phyloP scores from a whole-genome alignment of 1,284 basidiomycete species.

The Cutaneotrichosporon mucoides region DNA sequence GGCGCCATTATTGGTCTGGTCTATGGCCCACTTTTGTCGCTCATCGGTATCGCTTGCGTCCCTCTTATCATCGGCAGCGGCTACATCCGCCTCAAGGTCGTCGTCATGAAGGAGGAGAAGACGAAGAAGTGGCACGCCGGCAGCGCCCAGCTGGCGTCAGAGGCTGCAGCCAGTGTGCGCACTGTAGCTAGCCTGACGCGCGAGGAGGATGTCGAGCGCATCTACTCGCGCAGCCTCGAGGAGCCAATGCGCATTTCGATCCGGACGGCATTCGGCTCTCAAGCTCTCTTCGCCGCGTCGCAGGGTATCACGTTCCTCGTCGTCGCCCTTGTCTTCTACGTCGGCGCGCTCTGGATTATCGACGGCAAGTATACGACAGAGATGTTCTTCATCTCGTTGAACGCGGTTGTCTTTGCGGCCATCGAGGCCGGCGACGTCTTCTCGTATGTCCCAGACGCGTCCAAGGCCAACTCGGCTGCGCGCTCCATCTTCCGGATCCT shows the following conservation, averaged over 20 bases:
- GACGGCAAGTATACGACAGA: slow-evolving; percentile 58
- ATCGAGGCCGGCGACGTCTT: slow-evolving; percentile 60
- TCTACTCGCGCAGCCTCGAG: slow-evolving; percentile 71
- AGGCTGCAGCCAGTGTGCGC: slow-evolving; percentile 84
- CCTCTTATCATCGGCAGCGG: slow-evolving; percentile 81
- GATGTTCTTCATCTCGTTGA: slow-evolving; percentile 78
- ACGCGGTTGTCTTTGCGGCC: slow-evolving; percentile 52
- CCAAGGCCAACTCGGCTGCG: slow-evolving; percentile 74
- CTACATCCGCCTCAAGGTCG: slow-evolving; percentile 69
- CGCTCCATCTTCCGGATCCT: slow-evolving; percentile 71
- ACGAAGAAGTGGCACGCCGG: slow-evolving; percentile 80
- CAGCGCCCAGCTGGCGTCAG: slow-evolving; percentile 81
- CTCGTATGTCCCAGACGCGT: slow-evolving; percentile 87
- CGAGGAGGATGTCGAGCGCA: slow-evolving; percentile 68
- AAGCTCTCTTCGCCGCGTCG: slow-evolving; percentile 70
- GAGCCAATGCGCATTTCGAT: slow-evolving; percentile 64
- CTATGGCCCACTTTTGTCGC: slow-evolving; percentile 54
- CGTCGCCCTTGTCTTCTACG: slow-evolving; percentile 65
- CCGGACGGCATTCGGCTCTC: slow-evolving; percentile 65
- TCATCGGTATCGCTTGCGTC: slow-evolving; percentile 62
- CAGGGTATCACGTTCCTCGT: slow-evolving; percentile 77
- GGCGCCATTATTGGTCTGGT: slow-evolving; percentile 71
- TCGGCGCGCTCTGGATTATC: slow-evolving; percentile 53
- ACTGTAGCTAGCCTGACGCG: slow-evolving; percentile 85
- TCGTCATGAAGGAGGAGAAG: slow-evolving; percentile 73